These are phyloP conservation scores for Lithohypha guttulata DNA, from an alignment of 2,329 filamentous ascomycete genomes.

Conservation along the genomic window DNA sequence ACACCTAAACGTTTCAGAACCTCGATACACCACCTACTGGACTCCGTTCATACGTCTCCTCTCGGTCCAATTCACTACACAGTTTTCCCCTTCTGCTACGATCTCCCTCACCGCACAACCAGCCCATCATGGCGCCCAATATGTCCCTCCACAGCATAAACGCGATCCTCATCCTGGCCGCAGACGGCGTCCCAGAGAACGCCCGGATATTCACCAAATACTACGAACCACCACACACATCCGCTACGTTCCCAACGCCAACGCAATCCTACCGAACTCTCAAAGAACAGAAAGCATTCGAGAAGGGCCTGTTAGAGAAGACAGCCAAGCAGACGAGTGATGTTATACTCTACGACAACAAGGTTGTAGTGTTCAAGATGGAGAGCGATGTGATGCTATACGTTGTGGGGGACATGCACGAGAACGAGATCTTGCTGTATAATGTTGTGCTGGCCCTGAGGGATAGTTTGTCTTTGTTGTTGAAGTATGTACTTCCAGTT, in stretches of 20 bases:
- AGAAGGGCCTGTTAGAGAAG: conserved; percentile 91
- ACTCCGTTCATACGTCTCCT: neutral
- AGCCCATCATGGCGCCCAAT: conserved; percentile 54
- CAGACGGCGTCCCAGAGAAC: conserved; percentile 57
- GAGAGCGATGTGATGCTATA: conserved; percentile 97
- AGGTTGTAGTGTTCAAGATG: conserved; percentile 93
- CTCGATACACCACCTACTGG: too few relatives aligned
- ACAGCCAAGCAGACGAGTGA: conserved; percentile 91
- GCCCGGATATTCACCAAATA: conserved; percentile 91
- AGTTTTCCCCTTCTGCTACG: neutral
- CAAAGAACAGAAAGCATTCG: conserved; percentile 92
- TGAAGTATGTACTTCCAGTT: conserved; percentile 86
- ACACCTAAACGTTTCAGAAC: too few relatives aligned
- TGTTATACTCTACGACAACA: conserved; percentile 95
- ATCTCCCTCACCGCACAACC: neutral
- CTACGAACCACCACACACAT: conserved; percentile 60
- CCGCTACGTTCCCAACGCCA: conserved; percentile 47
- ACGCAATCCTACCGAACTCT: conserved; percentile 70
- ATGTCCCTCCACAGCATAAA: conserved; percentile 68
- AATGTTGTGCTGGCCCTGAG: conserved; percentile 85
- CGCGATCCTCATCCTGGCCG: conserved; percentile 66
- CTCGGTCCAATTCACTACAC: neutral
- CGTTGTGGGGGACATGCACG: conserved; percentile 78
- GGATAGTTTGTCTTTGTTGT: conserved; percentile 78
- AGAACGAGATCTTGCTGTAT: conserved; percentile 95